These are phyloP conservation scores for Botrytis sinoallii DNA, from an alignment of 2,329 filamentous ascomycete species.

Conservation along the genomic window DNA sequence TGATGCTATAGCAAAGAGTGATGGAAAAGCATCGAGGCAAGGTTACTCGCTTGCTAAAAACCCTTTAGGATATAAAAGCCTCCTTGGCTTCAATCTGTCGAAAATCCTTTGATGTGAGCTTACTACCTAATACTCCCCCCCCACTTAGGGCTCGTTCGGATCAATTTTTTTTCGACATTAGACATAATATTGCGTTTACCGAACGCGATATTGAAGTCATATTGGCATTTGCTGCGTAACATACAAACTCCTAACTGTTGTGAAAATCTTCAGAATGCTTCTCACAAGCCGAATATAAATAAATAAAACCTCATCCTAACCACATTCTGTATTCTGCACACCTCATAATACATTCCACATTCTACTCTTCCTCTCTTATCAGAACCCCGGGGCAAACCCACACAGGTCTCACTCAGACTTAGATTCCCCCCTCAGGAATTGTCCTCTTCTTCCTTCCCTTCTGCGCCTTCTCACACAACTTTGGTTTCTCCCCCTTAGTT, in stretches of 20 bases:
- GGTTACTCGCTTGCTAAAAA: too few species aligned
- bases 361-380: not conserved
- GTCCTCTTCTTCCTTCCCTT: slow-evolving; percentile 52
- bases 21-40: too few species aligned
- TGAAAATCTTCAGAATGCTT: not conserved
- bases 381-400: not conserved
- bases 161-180: too few species aligned
- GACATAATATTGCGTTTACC: too few species aligned
- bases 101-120: too few species aligned
- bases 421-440: slow-evolving; percentile 37
- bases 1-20: too few species aligned
- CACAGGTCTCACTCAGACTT: not conserved
- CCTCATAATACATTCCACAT: not conserved
- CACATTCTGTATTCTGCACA: not conserved
- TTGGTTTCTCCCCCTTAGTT: slow-evolving; percentile 48
- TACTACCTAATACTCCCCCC: too few species aligned
- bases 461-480: slow-evolving; percentile 67
- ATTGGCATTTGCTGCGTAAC: not conserved
- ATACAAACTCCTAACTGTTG: not conserved
- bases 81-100: too few species aligned
- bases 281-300: not conserved
- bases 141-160: too few species aligned
- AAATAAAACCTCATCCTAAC: not conserved
- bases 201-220: not conserved
- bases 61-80: too few species aligned